These are phyloP conservation scores for Eucalyptus cloeziana DNA, from an alignment of 345 rosid species.

Conservation along the genomic window DNA sequence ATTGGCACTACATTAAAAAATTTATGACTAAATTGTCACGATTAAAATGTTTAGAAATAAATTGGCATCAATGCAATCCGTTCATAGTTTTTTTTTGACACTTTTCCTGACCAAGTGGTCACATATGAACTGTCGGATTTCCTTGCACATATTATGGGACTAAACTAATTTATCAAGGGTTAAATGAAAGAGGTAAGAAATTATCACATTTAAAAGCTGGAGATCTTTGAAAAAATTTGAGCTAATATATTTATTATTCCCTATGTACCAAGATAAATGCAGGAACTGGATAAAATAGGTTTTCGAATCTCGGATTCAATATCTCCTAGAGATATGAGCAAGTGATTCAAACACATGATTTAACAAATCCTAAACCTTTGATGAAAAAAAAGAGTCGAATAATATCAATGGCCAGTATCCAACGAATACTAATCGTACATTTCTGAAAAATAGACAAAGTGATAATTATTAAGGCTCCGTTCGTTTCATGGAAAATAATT, in stretches of 20 bases:
- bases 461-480: too few relatives aligned
- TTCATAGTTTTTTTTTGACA: background rate
- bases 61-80: fast-evolving
- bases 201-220: background rate
- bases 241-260: background rate
- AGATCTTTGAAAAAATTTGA: background rate
- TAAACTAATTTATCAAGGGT: background rate
- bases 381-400: background rate
- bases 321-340: background rate
- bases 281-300: background rate
- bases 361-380: background rate
- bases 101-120: background rate
- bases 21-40: too few relatives aligned
- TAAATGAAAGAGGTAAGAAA: background rate
- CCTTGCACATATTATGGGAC: background rate
- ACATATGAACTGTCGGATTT: background rate
- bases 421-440: background rate
- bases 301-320: background rate
- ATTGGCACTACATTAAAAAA: too few relatives aligned
- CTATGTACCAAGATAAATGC: background rate
- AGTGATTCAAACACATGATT: background rate
- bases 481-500: too few relatives aligned
- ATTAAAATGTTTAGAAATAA: too few relatives aligned
- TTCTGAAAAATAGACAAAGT: background rate
- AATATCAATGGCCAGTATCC: background rate